A percentile compares a stretch with the other conserved stretches of the same genome.
These are phyloP conservation scores for Plasmodium cynomolgi DNA, from an alignment of 169 alveolate genomes.

Conservation along the genomic window DNA sequence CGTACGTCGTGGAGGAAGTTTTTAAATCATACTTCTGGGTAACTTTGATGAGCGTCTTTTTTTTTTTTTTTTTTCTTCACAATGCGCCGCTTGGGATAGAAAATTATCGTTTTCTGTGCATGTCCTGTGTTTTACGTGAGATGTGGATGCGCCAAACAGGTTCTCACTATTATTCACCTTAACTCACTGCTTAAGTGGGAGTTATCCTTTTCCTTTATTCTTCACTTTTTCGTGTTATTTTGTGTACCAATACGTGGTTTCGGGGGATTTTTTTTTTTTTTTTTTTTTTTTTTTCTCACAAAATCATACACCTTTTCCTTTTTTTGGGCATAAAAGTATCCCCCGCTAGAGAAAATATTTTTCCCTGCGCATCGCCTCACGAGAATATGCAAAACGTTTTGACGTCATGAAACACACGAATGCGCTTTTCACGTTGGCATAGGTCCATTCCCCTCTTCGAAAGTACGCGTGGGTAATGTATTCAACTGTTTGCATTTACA, in stretches of 20 bases:
- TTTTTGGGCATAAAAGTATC: not conserved
- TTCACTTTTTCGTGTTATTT: not conserved
- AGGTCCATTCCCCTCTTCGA: not conserved
- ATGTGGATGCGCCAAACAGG: not conserved
- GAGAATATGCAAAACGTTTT: not conserved
- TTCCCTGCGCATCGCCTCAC: not conserved
- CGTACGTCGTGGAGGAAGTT: not conserved
- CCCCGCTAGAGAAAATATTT: not conserved
- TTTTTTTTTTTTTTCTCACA: not conserved
- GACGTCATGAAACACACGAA: not conserved
- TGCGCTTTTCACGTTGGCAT: not conserved
- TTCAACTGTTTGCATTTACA: not conserved
- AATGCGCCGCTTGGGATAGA: not conserved
- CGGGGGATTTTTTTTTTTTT: not conserved
- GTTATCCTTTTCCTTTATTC: not conserved
- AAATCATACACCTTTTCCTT: not conserved
- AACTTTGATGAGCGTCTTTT: constrained; percentile 3
- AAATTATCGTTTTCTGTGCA: not conserved
- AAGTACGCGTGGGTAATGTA: not conserved
- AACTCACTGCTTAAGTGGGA: not conserved
- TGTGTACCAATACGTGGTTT: not conserved
- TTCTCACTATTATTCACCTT: not conserved
- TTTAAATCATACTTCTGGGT: not conserved
- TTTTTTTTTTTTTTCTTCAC: not conserved
- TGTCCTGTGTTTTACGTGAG: not conserved